These are phyloP conservation scores for Pestalotiopsis sp. DNA, from an alignment of 2,329 filamentous ascomycete species.

Conservation along the genomic window DNA sequence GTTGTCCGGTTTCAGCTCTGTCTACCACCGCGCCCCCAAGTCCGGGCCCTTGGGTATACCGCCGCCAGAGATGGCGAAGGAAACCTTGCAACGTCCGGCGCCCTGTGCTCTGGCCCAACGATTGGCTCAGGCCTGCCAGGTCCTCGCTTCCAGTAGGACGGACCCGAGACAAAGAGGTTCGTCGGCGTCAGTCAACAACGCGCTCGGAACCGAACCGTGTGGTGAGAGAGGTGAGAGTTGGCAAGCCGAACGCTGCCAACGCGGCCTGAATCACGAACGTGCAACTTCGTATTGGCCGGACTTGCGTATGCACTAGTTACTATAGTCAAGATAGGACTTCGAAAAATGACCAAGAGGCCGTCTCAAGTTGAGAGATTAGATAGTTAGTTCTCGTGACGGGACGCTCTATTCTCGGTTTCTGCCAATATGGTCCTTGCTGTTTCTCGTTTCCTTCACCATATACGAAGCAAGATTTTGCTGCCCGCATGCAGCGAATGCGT, in stretches of 20 bases:
- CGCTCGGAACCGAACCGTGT: neutral
- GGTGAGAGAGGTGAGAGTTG: neutral
- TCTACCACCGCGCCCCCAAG: neutral
- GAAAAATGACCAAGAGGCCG: neutral
- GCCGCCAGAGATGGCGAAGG: neutral
- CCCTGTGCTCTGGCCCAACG: neutral
- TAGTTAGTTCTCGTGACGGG: neutral
- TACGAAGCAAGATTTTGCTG: too few relatives aligned
- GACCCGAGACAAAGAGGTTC: neutral
- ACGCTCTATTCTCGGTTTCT: neutral
- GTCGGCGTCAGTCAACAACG: neutral
- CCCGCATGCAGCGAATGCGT: too few relatives aligned
- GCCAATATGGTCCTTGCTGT: neutral
- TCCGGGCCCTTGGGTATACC: neutral
- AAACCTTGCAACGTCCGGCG: conserved; percentile 7
- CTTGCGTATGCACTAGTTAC: neutral
- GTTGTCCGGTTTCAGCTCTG: conserved; percentile 9
- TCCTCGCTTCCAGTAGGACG: neutral
- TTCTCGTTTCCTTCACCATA: neutral
- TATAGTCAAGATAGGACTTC: neutral
- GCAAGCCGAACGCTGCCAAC: neutral
- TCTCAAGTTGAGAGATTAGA: neutral
- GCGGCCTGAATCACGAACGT: neutral
- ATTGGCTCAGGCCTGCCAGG: neutral
- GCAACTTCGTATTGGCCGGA: neutral